Evolutionary conservation across 2,329 filamentous ascomycete species (phyloP), one percentile per base, ranked within the genome.

Genomic region (Fusarium nodosum): DNA sequence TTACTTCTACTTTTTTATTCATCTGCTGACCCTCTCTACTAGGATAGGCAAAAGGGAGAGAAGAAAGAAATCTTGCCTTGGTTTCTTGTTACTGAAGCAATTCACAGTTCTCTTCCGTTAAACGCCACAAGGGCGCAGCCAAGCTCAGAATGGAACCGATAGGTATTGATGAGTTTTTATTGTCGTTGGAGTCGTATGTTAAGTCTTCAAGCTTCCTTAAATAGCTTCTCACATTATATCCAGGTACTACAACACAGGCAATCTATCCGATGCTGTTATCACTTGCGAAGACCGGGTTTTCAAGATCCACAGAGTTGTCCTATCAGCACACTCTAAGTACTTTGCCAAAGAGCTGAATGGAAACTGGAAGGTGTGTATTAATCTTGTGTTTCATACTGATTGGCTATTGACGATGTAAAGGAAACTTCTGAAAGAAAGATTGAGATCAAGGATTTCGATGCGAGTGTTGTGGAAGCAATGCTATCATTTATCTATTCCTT

Each of bases 401-500:
- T 39, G n/a, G 11, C 11, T 15, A 39, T 12, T 39, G 3, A 22
- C 12, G 22, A 6, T 22, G 1, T 0, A 7, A 13, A 39, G 36
- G 36, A 39, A 20, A 7, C n/a, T 1, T 13, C n/a, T 7, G 36
- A 42, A 6, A 15, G 20, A 1, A 42, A 24, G 1, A 20, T 66
- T 6, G 20, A 16, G 1, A 65, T 66, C 5, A 5, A 22, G 11
- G 50, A 66, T 15, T 66, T 66, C 10, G 51, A 66, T 2, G 3
- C 26, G 0, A 34, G 8, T 2, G 41, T 60, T 3, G 60, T 64
- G 6, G 36, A 41, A 10, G 60, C 60, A 3, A 65, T 66, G 64
- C 5, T 66, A 10, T 20, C 22, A 5, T 66, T 64, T 24, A 36
- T 60, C 41, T 66, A 66, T 11, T 18, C 18, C 2, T 65, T 64